These are phyloP conservation scores for Rhodofomes roseus DNA, from an alignment of 1,284 basidiomycete species.

Conservation along the genomic window DNA sequence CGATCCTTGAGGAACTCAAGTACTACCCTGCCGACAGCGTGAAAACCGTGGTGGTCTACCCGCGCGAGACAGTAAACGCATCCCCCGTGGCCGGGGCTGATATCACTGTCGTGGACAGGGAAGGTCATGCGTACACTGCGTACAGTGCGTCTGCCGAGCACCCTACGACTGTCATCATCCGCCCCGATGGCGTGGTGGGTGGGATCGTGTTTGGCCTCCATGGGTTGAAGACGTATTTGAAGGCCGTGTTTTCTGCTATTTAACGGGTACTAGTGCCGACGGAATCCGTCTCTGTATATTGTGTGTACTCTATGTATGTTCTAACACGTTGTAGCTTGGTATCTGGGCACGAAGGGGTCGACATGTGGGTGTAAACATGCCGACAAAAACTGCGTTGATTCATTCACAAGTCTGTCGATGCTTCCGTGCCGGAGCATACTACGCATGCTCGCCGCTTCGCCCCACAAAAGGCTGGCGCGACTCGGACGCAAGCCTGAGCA, in stretches of 20 bases:
- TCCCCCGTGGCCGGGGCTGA: background rate
- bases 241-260: background rate
- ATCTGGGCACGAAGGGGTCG: too few relatives aligned
- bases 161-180: background rate
- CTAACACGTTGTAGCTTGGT: too few relatives aligned
- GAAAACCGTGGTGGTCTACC: background rate
- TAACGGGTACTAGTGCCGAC: too few relatives aligned
- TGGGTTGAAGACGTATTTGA: background rate
- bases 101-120: background rate
- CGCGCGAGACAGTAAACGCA: background rate
- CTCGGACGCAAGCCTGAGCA: too few relatives aligned
- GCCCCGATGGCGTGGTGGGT: background rate
- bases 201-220: background rate
- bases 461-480: too few relatives aligned
- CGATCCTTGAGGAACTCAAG: background rate
- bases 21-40: background rate
- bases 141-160: background rate
- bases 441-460: too few relatives aligned
- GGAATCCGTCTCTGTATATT: too few relatives aligned
- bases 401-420: too few relatives aligned
- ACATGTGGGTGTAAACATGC: too few relatives aligned
- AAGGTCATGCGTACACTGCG: background rate
- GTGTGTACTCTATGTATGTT: too few relatives aligned
- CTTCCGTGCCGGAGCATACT: too few relatives aligned
- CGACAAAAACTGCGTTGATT: too few relatives aligned